Evolutionary conservation across 2,329 filamentous ascomycete species (phyloP).

Genomic region (Plectosphaerella sp.): DNA sequence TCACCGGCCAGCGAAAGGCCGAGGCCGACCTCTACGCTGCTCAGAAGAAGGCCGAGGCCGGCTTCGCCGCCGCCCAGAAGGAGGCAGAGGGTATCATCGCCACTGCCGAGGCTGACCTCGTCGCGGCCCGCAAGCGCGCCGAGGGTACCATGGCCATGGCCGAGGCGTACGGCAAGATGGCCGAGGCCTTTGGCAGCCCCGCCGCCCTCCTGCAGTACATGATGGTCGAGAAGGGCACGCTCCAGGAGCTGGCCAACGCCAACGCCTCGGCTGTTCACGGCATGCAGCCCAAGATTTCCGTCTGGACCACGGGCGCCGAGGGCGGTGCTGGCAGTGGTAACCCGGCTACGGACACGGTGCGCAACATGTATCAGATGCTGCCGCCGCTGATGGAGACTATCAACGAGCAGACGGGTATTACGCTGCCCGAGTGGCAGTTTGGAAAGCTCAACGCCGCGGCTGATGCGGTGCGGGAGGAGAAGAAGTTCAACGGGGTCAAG

Average conservation of each 20-base stretch:
- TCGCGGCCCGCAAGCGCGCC: conserved; percentile 66
- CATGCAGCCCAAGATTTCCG: conserved; percentile 81
- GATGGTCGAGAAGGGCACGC: conserved; percentile 82
- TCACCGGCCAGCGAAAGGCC: conserved; percentile 41
- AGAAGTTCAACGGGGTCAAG: conserved; percentile 3
- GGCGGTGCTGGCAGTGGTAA: conserved; percentile 34
- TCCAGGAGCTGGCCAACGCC: conserved; percentile 70
- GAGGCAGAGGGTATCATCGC: conserved; percentile 74
- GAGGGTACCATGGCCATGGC: conserved; percentile 75
- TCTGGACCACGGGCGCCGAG: conserved; percentile 75
- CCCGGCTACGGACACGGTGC: conserved; percentile 56
- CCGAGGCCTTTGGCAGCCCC: conserved; percentile 71
- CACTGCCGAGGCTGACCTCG: conserved; percentile 76
- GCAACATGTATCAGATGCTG: conserved; percentile 80
- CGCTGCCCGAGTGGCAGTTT: conserved; percentile 72
- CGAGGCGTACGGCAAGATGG: conserved; percentile 70
- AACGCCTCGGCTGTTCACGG: conserved; percentile 74
- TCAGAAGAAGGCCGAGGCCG: conserved; percentile 39
- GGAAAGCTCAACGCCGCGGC: conserved; percentile 35
- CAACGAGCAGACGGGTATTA: conserved; percentile 83
- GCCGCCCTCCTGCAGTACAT: conserved; percentile 76
- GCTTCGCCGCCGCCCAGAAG: conserved; percentile 56
- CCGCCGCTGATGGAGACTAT: conserved; percentile 82
- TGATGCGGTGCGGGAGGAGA: conserved; percentile 19
- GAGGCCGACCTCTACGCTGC: conserved; percentile 49